Base-by-base conservation (phyloP, 1,284 basidiomycete species). In the Rhodotorula sp. region DNA sequence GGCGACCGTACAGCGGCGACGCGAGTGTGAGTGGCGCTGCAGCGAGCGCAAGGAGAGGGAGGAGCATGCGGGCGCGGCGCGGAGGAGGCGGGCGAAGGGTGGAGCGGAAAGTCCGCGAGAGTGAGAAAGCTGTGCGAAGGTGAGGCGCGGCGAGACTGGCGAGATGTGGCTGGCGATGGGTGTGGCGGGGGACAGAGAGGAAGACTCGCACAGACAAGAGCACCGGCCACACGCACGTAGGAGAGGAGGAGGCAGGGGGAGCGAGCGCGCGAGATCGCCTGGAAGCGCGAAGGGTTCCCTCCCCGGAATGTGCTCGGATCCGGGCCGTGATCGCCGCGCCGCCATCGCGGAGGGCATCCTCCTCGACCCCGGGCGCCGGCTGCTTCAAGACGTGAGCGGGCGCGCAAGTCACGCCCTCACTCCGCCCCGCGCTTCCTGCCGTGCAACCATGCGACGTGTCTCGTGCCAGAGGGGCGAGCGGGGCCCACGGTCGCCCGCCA, bases 1-100 rank as follows among this genome's bases (percentile, higher is more conserved):
- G 54, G 10, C 62, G 62, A 18, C 16, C 54, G 47, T 64, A 57
- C 48, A 64, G 50, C 24, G 48, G n/a, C 13, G 47, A 26, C 9
- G 62, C 54, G 26, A 28, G 13, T 4, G 26, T 48, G 11, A 51
- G 22, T 11, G 56, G 56, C 15, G 56, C 56, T 10, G 40, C 40
- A 15, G 40, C 40, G 40, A 58, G n/a, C 18, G 30, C n/a, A 24
- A 63, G 34, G 16, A 63, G 18, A 9, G 24, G 6, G 54, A 26
- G n/a, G 46, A 28, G 31, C 54, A 46, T 44, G 20, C 26, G 1
- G 40, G n/a, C 8, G 50, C 2, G 44, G 37, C 24, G 11, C n/a
- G 20, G 54, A 30, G 47, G 18, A 9, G 48, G 24, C 30, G 5
- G 34, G 11, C 15, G 34, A 51, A 26, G 30, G 31, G 10, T 0